These are phyloP conservation scores for Conidiobolus incongruus DNA, from an alignment of 371 early-diverging fungal species.

Conservation along the genomic window DNA sequence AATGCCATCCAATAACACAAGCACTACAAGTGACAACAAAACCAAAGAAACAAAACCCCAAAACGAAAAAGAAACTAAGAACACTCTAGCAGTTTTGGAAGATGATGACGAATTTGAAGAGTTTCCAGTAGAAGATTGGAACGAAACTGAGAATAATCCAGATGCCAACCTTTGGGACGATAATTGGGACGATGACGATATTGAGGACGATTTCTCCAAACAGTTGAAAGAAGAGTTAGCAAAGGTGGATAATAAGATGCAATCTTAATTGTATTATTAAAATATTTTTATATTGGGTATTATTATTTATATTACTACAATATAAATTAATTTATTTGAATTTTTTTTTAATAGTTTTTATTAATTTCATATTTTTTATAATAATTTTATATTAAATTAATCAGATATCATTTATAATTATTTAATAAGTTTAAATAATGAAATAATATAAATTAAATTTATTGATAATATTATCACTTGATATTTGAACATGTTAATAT, in stretches of 20 bases:
- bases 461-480: neutral
- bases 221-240: too few species aligned
- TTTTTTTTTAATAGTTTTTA: too few species aligned
- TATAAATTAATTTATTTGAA: too few species aligned
- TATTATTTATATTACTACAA: too few species aligned
- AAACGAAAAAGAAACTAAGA: too few species aligned
- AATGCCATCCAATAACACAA: too few species aligned
- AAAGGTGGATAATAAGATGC: too few species aligned
- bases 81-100: conserved; percentile 46
- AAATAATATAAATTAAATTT: neutral
- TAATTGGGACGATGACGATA: conserved; percentile 82
- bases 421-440: neutral
- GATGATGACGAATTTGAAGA: conserved; percentile 89
- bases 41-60: too few species aligned
- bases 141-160: conserved; percentile 49
- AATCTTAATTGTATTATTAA: too few species aligned
- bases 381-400: neutral
- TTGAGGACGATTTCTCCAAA: conserved; percentile 73
- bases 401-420: neutral
- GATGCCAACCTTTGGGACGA: conserved; percentile 67
- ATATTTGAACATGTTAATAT: neutral
- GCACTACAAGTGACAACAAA: too few species aligned
- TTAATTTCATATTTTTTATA: too few species aligned
- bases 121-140: conserved; percentile 76
- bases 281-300: too few species aligned